These are phyloP conservation scores for Auricularia heimuer DNA, from an alignment of 768 basidiomycete genomes.

Conservation along the genomic window DNA sequence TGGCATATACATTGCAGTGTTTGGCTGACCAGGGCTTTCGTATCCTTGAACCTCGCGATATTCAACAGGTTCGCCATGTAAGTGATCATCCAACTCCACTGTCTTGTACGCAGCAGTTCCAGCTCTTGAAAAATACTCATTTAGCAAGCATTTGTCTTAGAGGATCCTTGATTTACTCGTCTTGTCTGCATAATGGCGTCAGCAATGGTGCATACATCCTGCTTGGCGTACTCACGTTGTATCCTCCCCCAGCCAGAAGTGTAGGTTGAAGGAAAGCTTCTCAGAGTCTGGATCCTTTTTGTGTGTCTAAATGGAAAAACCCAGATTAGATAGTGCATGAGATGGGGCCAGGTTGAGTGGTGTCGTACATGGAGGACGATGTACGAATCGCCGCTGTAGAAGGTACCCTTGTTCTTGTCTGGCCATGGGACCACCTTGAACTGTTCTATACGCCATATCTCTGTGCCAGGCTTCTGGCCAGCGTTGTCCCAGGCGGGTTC, in stretches of 20 bases:
- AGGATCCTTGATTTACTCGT: constrained; percentile 26
- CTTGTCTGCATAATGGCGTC: constrained; percentile 21
- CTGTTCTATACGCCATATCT: constrained; percentile 52
- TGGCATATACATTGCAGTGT: neutral
- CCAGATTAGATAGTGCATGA: no score
- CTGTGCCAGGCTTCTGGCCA: constrained; percentile 32
- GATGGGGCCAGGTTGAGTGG: no score
- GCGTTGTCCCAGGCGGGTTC: constrained; percentile 44
- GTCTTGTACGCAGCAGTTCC: constrained; percentile 59
- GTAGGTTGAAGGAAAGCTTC: constrained; percentile 44
- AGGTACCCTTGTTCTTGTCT: constrained; percentile 37
- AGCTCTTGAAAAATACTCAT: constrained; percentile 13
- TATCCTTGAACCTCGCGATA: constrained; percentile 53
- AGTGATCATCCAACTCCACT: constrained; percentile 54
- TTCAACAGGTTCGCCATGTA: constrained; percentile 46
- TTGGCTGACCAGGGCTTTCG: neutral
- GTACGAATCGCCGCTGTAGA: constrained; percentile 59
- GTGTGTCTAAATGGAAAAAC: constrained; percentile 36
- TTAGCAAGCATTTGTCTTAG: neutral
- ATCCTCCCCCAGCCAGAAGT: constrained; percentile 55
- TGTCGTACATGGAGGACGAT: constrained; percentile 47
- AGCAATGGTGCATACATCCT: neutral
- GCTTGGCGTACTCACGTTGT: constrained; percentile 24
- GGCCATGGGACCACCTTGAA: constrained; percentile 48
- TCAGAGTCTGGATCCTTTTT: constrained; percentile 39